These are phyloP conservation scores for Leishmania martiniquensis DNA, from an alignment of 208 protist species.

Conservation along the genomic window DNA sequence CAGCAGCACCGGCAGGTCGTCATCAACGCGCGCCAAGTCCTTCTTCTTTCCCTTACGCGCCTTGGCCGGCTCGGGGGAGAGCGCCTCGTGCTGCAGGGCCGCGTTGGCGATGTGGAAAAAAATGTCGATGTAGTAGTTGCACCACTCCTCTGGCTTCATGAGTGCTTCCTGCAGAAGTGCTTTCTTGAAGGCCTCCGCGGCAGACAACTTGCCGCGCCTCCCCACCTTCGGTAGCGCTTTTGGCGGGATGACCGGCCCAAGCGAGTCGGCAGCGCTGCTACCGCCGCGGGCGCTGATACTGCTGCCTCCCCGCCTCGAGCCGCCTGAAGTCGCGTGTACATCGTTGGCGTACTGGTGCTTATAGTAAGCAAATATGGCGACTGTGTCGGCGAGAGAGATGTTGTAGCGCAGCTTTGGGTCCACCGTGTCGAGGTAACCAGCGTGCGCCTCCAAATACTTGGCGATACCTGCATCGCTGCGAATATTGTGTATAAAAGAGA, in stretches of 20 bases:
- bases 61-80: slow-evolving; percentile 25
- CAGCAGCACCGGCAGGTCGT: slow-evolving; percentile 80
- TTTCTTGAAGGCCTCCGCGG: slow-evolving; percentile 66
- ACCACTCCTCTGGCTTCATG: slow-evolving; percentile 92
- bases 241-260: slow-evolving; percentile 53
- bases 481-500: slow-evolving; percentile 69
- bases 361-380: slow-evolving; percentile 77
- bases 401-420: slow-evolving; percentile 67
- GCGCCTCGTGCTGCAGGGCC: slow-evolving; percentile 71
- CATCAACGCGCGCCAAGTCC: slow-evolving; percentile 35
- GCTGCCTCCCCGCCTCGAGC: slow-evolving; percentile 11
- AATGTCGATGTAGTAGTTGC: slow-evolving; percentile 83
- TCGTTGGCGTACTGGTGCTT: slow-evolving; percentile 59
- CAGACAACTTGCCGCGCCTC: slow-evolving; percentile 40
- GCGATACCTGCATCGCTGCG: slow-evolving; percentile 47
- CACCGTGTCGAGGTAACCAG: slow-evolving; percentile 31
- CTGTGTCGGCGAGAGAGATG: slow-evolving; percentile 84
- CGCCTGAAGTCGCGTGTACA: slow-evolving; percentile 6
- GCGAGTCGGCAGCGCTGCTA: background rate
- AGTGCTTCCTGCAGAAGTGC: slow-evolving; percentile 68
- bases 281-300: background rate
- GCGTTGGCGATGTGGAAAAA: slow-evolving; percentile 85
- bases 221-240: slow-evolving; percentile 54
- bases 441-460: slow-evolving; percentile 63
- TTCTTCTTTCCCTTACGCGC: slow-evolving; percentile 31